Evolutionary conservation across 2,329 filamentous ascomycete genomes (phyloP).

Genomic region (Simplicillium aogashimaense): DNA sequence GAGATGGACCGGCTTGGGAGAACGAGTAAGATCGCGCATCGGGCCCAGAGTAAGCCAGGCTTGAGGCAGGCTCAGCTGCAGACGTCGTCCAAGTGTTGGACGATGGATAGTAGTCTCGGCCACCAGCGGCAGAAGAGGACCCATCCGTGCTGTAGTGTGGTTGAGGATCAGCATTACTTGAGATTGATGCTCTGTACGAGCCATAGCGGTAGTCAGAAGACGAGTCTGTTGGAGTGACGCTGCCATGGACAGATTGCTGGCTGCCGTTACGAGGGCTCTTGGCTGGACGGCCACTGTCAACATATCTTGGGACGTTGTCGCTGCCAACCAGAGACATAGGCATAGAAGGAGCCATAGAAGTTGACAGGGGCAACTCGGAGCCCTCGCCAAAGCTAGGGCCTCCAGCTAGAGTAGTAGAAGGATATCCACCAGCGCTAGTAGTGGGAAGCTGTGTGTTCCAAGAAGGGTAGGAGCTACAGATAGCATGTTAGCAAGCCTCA

Average conservation of each 20-base stretch:
- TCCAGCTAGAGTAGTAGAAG: slow-evolving; percentile 40
- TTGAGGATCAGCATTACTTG: slow-evolving; percentile 20
- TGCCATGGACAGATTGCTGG: slow-evolving; percentile 43
- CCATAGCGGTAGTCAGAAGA: slow-evolving; percentile 49
- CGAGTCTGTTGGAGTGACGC: slow-evolving; percentile 37
- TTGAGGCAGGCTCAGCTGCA: slow-evolving; percentile 34
- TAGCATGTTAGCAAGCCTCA: slow-evolving; percentile 14
- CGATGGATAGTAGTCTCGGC: slow-evolving; percentile 43
- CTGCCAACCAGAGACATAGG: slow-evolving; percentile 32
- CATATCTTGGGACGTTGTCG: slow-evolving; percentile 44
- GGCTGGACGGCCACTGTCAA: slow-evolving; percentile 44
- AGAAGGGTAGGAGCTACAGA: slow-evolving; percentile 44
- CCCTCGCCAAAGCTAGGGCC: slow-evolving; percentile 38
- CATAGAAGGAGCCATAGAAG: slow-evolving; percentile 41
- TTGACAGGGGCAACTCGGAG: slow-evolving; percentile 42
- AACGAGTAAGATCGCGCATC: slow-evolving; percentile 40
- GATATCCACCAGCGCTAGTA: slow-evolving; percentile 34
- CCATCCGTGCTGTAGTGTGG: slow-evolving; percentile 19
- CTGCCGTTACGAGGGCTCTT: slow-evolving; percentile 46
- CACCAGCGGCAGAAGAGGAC: slow-evolving; percentile 15
- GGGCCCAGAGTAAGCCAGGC: slow-evolving; percentile 32
- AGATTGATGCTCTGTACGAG: slow-evolving; percentile 23
- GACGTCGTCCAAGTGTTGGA: slow-evolving; percentile 38
- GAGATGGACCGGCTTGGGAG: slow-evolving; percentile 21
- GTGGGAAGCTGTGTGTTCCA: slow-evolving; percentile 44